A percentile compares a stretch with the other conserved stretches of the same genome.
These are phyloP conservation scores for Chrysoporthe puriensis DNA, from an alignment of 2,329 filamentous ascomycete species.

Conservation along the genomic window DNA sequence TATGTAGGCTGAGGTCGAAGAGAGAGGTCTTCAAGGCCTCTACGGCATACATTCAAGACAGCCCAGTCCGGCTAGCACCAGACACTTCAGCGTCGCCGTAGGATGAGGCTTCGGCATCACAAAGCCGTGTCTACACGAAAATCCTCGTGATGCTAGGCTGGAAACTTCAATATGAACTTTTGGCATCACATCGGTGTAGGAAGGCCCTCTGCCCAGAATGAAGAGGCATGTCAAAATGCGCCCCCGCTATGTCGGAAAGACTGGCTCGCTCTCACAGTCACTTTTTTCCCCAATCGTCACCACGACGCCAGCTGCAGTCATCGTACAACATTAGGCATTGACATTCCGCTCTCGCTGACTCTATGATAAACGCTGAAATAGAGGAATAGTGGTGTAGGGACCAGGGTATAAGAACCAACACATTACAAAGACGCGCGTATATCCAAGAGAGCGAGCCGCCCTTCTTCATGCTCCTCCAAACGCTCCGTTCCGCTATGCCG, in stretches of 20 bases:
- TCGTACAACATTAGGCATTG: constrained; percentile 13
- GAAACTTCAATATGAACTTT: too few relatives aligned
- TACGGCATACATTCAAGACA: too few relatives aligned
- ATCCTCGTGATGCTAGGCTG: too few relatives aligned
- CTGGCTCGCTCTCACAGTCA: neutral
- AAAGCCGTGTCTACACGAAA: too few relatives aligned
- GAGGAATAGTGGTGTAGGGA: neutral
- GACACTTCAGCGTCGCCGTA: too few relatives aligned
- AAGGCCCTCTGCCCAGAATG: too few relatives aligned
- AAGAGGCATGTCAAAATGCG: too few relatives aligned
- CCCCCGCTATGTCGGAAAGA: neutral
- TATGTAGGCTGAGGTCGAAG: too few relatives aligned
- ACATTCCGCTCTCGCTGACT: neutral
- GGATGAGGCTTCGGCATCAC: too few relatives aligned
- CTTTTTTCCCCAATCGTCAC: neutral
- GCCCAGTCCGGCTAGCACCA: too few relatives aligned
- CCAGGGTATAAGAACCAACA: constrained; percentile 23
- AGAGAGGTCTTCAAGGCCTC: too few relatives aligned
- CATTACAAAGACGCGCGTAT: constrained; percentile 22
- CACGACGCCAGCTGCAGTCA: neutral
- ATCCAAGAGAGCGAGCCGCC: constrained; percentile 8
- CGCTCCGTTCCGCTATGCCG: constrained; percentile 13
- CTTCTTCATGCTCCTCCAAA: constrained; percentile 2
- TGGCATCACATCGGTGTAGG: too few relatives aligned
- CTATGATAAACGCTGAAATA: constrained; percentile 2